Evolutionary conservation across 2,329 filamentous ascomycete genomes (phyloP), one percentile per base, ranked within the genome.

Genomic region (Sarocladium oryzae): DNA sequence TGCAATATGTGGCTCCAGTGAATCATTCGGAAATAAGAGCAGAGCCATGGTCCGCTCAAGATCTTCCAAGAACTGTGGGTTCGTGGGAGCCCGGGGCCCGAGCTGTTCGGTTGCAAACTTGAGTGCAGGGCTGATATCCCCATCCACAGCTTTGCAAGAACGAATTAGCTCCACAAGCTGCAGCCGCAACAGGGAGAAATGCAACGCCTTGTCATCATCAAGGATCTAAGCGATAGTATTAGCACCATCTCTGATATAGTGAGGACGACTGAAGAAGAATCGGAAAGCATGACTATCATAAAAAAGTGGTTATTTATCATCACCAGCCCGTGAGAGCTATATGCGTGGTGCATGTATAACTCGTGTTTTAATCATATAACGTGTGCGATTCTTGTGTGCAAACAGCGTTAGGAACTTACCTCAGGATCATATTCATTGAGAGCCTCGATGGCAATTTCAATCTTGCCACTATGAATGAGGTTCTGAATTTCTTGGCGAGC

Each of bases 291-390:
- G n/a, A n/a, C n/a, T 37, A 56, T 72, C 67, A 70, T 70, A 64
- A 69, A 66, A 71, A 73, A 72, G 78, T 82, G 79, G 79, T 81
- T 81, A 76, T 85, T 84, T 82, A 79, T 97, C 92, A 95, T 95
- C 93, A 93, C 82, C 72, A 81, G 84, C 83, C 82, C 77, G 30
- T 49, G 76, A 81, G 84, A 82, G 79, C 77, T 77, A 82, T 97
- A 93, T 89, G 93, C 90, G 93, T 99, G 93, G 93, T 99, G 93
- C 93, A 99, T 99, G 92, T 78, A 95, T 84, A 91, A 86, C 78
- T 79, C 75, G 64, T 67, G 64, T 77, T 88, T 77, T 96, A 96
- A 99, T 99, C 93, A 93, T 91, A 71, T 80, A 78, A 81, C 73
- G 49, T 52, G 55, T 43, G 49, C n/a, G n/a, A n/a, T n/a, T 51